Evolutionary conservation across 2,329 filamentous ascomycete genomes (phyloP), one percentile per base, ranked within the genome.

Genomic region (Diplodia scrobiculata): DNA sequence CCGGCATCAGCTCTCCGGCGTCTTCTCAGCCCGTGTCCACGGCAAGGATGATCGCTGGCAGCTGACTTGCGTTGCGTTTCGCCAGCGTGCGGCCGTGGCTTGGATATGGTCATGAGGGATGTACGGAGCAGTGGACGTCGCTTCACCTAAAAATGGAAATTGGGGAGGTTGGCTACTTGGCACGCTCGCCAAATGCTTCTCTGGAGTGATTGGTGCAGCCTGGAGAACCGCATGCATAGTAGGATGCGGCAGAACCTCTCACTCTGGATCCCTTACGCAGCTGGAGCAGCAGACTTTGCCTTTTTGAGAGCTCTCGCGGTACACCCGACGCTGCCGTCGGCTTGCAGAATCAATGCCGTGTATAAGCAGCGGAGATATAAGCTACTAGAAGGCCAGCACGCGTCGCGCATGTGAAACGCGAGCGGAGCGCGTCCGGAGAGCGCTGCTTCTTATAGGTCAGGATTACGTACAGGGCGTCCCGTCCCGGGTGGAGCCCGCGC

Each of bases 401-500:
- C 41, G 41, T 45, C 41, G 41, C 41, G n/a, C 41, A 45, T 45
- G 41, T 45, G 41, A 45, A 45, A 45, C 41, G 41, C 41, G 41
- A 19, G 41, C 41, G 41, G n/a, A 36, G 13, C 52, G 32, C 52
- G 52, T 36, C 32, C 10, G 10, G n/a, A 50, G 17, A 45, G 45
- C 58, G 27, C 27, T 29, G n/a, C 13, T 34, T 19, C 52, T 14
- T 21, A 38, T 19, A 36, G n/a, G 55, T 13, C 29, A 10, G 36
- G 5, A 36, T 62, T 45, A 62, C 58, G 58, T 50, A 19, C 17
- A 50, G n/a, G 41, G 11, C 29, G 19, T 50, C 29, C 45, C 41
- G 58, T 36, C 45, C n/a, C 10, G 17, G 45, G 58, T 62, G 58
- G 58, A 36, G 25, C 32, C 58, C 25, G 29, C 41, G 10, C 27